Evolutionary conservation across 176 grass and related monocot genomes (phyloP).

Genomic region (Zea luxurians): DNA sequence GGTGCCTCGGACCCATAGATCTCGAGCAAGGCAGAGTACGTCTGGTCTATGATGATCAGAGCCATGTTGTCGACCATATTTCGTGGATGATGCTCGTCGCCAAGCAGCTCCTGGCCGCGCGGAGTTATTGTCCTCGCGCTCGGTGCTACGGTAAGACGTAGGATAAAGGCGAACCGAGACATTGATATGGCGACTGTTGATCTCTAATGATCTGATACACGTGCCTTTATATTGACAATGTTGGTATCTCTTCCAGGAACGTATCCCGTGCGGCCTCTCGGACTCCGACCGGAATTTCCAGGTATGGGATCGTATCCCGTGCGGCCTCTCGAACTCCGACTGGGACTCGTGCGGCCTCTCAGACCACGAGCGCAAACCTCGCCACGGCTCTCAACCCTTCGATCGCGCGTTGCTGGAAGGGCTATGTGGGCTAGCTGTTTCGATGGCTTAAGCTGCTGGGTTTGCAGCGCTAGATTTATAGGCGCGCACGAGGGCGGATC

Average conservation of each 20-base stretch:
- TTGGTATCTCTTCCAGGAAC: no score
- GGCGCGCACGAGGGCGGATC: background rate
- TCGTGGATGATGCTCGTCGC: slow-evolving; percentile 9
- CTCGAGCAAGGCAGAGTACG: slow-evolving; percentile 3
- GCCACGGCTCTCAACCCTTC: background rate
- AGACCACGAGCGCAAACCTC: background rate
- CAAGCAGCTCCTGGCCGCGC: background rate
- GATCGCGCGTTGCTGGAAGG: background rate
- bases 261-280: no score
- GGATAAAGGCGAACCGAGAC: background rate
- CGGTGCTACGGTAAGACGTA: background rate
- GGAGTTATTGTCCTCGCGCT: background rate
- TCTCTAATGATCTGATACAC: background rate
- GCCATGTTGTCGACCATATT: slow-evolving; percentile 6
- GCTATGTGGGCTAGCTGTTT: no score
- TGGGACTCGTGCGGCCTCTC: no score
- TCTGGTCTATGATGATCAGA: slow-evolving; percentile 37
- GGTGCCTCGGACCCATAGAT: background rate
- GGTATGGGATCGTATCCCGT: no score
- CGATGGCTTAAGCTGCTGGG: background rate
- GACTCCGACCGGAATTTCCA: no score
- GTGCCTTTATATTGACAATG: no score
- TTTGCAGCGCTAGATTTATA: background rate
- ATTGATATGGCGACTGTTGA: background rate
- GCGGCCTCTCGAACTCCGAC: no score